Evolutionary conservation across 192 early-diverging fungal species (phyloP).

Genomic region (Piromyces finnis): DNA sequence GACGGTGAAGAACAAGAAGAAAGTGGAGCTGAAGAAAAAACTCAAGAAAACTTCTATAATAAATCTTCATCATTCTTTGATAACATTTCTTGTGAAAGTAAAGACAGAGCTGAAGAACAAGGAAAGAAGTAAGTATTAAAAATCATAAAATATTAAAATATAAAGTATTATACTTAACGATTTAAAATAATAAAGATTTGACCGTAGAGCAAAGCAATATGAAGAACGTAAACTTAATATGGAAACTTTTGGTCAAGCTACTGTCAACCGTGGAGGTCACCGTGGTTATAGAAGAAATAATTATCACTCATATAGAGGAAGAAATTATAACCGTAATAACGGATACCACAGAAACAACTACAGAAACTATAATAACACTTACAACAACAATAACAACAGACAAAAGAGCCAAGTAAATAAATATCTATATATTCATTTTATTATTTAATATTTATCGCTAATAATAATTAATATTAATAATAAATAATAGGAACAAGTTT

Average conservation of each 20-base stretch:
- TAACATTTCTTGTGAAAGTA: slow-evolving; percentile 90
- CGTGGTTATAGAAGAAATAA: slow-evolving; percentile 2
- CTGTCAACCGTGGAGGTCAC: slow-evolving; percentile 2
- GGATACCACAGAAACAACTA: slow-evolving; percentile 3
- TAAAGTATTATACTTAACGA: too few relatives aligned
- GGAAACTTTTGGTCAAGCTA: slow-evolving; percentile 90
- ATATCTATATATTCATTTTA: too few relatives aligned
- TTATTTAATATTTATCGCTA: too few relatives aligned
- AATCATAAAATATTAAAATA: too few relatives aligned
- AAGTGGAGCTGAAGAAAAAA: slow-evolving; percentile 25
- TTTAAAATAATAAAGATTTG: slow-evolving; percentile 17
- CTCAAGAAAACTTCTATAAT: slow-evolving; percentile 46
- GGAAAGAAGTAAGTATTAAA: not conserved
- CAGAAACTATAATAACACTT: slow-evolving; percentile 5
- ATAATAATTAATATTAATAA: too few relatives aligned
- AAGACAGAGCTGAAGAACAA: slow-evolving; percentile 49
- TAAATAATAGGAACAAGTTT: not conserved
- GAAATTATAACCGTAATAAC: slow-evolving; percentile 1
- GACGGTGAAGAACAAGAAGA: slow-evolving; percentile 7
- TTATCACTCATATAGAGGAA: slow-evolving; percentile 2
- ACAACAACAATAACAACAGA: not conserved
- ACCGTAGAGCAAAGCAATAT: slow-evolving; percentile 56
- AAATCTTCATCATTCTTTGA: slow-evolving; percentile 84
- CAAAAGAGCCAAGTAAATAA: not conserved
- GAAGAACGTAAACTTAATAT: slow-evolving; percentile 83